Evolutionary conservation across 2,329 filamentous ascomycete species (phyloP).

Genomic region (Blastomyces gilchristii): DNA sequence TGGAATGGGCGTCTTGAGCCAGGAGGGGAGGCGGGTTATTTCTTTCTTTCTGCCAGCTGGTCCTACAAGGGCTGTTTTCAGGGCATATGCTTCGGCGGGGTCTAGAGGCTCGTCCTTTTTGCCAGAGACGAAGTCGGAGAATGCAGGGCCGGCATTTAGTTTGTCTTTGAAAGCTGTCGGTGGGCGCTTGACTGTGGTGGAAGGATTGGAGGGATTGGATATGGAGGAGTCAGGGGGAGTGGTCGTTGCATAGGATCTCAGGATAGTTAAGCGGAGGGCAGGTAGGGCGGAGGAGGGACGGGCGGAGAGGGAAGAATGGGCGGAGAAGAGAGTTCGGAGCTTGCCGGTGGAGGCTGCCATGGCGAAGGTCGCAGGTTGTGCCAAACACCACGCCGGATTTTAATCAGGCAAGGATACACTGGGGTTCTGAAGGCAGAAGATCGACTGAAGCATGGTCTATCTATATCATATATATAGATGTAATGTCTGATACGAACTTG

Average conservation of each 20-base stretch:
- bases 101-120: conserved; percentile 35
- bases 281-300: conserved; percentile 11
- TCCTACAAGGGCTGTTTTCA: conserved; percentile 52
- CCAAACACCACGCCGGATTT: not conserved
- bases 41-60: conserved; percentile 53
- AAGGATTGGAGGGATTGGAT: conserved; percentile 25
- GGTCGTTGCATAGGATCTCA: conserved; percentile 33
- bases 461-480: not conserved
- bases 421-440: not conserved
- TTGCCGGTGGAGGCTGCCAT: conserved; percentile 28
- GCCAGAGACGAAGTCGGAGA: conserved; percentile 51
- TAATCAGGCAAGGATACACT: no score
- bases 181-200: conserved; percentile 42
- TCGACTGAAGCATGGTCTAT: not conserved
- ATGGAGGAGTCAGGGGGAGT: conserved; percentile 26
- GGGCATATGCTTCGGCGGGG: conserved; percentile 45
- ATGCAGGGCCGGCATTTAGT: conserved; percentile 54
- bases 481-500: not conserved
- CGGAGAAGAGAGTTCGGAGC: conserved; percentile 25
- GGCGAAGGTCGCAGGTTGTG: conserved; percentile 9
- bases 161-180: conserved; percentile 51
- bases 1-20: conserved; percentile 94
- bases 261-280: conserved; percentile 7
- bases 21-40: conserved; percentile 70
- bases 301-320: conserved; percentile 15